These are phyloP conservation scores for Calophaca sinica DNA, from an alignment of 306 rosid genomes.

Conservation along the genomic window DNA sequence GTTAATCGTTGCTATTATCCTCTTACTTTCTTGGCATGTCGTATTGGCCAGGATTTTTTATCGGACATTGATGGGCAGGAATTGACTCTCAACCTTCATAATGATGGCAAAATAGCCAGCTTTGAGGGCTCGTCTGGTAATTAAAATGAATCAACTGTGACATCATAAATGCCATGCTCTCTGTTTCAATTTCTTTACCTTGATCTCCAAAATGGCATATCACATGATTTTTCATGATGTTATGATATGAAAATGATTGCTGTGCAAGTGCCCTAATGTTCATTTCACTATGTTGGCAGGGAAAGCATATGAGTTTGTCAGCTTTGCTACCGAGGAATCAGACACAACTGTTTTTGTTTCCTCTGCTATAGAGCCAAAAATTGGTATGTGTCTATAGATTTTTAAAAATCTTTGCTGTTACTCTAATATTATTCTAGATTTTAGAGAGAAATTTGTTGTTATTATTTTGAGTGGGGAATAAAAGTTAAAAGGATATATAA, in stretches of 20 bases:
- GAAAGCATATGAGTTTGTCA: constrained; percentile 70
- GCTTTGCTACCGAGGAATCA: constrained; percentile 59
- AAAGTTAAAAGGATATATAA: neutral
- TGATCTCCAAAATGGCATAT: neutral
- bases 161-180: constrained; percentile 12
- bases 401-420: neutral
- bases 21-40: constrained; percentile 5
- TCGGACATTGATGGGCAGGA: constrained; percentile 73
- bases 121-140: constrained; percentile 74
- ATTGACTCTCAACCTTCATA: constrained; percentile 60
- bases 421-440: neutral
- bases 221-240: neutral
- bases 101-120: constrained; percentile 63
- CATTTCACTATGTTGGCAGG: constrained; percentile 54
- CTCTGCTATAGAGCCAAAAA: constrained; percentile 62
- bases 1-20: neutral
- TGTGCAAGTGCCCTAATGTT: constrained; percentile 23
- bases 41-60: constrained; percentile 42
- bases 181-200: constrained; percentile 10
- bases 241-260: constrained; percentile 24
- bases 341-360: constrained; percentile 72
- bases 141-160: constrained; percentile 31
- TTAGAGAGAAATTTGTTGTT: neutral
- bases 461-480: neutral
- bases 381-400: constrained; percentile 58